Evolutionary conservation across 2,329 filamentous ascomycete species (phyloP).

Genomic region (Alternaria conjuncta): DNA sequence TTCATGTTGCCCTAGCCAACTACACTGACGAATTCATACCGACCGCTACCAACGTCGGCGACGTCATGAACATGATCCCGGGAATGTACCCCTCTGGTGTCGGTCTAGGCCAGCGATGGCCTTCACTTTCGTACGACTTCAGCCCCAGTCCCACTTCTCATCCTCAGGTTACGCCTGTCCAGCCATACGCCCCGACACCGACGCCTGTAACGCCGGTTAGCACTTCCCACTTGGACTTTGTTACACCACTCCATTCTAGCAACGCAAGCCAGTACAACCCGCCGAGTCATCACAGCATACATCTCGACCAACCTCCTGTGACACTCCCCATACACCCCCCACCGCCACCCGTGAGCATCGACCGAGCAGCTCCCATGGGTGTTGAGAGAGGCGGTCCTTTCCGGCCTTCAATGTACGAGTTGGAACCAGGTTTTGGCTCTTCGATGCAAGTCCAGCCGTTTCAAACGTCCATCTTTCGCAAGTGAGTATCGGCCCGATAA

Average conservation of each 20-base stretch:
- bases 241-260: slow-evolving; percentile 35
- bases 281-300: slow-evolving; percentile 37
- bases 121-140: slow-evolving; percentile 46
- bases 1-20: slow-evolving; percentile 46
- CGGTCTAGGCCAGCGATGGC: slow-evolving; percentile 40
- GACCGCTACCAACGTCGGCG: slow-evolving; percentile 39
- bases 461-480: slow-evolving; percentile 58
- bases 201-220: slow-evolving; percentile 37
- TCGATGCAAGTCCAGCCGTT: slow-evolving; percentile 50
- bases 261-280: slow-evolving; percentile 36
- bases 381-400: slow-evolving; percentile 51
- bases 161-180: slow-evolving; percentile 40
- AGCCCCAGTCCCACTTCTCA: slow-evolving; percentile 40
- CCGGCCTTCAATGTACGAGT: slow-evolving; percentile 54
- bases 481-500: slow-evolving; percentile 44
- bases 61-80: slow-evolving; percentile 52
- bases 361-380: slow-evolving; percentile 34
- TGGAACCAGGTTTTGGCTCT: slow-evolving; percentile 51
- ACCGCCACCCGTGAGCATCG: slow-evolving; percentile 37
- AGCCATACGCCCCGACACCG: slow-evolving; percentile 40
- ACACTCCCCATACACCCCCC: slow-evolving; percentile 42
- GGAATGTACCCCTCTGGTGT: slow-evolving; percentile 51
- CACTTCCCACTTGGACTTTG: slow-evolving; percentile 42
- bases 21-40: slow-evolving; percentile 52
- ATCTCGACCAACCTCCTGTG: slow-evolving; percentile 42